Percentiles rank a stretch among this genome's conserved stretches.
phyloP scores from a whole-genome alignment of 805 yeast species.

The Cyberlindnera amylophila region DNA sequence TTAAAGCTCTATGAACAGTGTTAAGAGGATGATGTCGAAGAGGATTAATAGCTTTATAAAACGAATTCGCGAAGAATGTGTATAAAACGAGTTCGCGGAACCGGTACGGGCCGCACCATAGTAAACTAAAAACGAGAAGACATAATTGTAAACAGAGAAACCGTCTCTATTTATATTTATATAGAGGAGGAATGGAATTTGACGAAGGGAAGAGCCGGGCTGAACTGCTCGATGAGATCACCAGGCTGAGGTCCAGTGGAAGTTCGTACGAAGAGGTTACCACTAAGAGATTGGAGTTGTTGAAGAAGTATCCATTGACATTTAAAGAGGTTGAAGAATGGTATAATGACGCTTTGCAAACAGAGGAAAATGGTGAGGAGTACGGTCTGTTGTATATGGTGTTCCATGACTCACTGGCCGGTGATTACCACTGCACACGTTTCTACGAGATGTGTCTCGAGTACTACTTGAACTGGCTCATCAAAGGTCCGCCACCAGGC shows the following conservation, averaged over 20 bases:
- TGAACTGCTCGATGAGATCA: not conserved
- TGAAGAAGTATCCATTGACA: conserved; percentile 6
- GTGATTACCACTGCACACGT: conserved; percentile 1
- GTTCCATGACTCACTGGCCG: not conserved
- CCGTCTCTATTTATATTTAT: no score
- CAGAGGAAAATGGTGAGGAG: not conserved
- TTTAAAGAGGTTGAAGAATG: conserved; percentile 5
- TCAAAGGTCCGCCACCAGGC: conserved; percentile 1
- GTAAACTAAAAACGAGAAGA: no score
- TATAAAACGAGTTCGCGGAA: no score
- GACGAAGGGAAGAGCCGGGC: not conserved
- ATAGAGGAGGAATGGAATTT: no score
- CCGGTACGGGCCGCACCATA: no score
- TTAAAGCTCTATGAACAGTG: no score
- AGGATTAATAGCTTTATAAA: no score
- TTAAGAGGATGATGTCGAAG: no score
- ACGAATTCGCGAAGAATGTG: no score
- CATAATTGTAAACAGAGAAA: no score
- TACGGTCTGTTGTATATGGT: conserved; percentile 1
- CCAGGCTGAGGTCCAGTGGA: not conserved
- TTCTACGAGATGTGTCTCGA: conserved; percentile 6
- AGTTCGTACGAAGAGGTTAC: conserved; percentile 5
- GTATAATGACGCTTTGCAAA: conserved; percentile 4
- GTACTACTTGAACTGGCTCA: conserved; percentile 5
- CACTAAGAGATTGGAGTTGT: conserved; percentile 1